Evolutionary conservation across 2,329 filamentous ascomycete genomes (phyloP).

Genomic region (Magnaporthales sp.): DNA sequence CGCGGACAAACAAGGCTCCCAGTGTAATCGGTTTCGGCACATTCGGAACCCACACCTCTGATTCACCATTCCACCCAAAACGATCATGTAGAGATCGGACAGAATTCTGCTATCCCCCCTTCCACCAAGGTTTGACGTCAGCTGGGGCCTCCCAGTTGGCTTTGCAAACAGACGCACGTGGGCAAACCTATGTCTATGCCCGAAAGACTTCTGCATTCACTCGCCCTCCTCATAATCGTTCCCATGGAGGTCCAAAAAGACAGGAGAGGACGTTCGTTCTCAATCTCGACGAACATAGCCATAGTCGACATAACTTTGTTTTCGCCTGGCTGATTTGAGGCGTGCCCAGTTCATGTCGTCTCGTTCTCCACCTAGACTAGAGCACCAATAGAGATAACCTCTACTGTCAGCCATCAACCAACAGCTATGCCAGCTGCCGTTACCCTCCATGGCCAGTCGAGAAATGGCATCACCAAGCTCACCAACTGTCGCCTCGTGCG

Average conservation of each 20-base stretch:
- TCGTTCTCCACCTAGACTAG: neutral
- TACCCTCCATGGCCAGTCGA: conserved; percentile 20
- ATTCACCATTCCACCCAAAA: neutral
- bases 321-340: neutral
- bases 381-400: neutral
- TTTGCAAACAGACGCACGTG: neutral
- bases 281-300: neutral
- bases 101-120: neutral
- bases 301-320: neutral
- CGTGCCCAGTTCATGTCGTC: neutral
- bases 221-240: neutral
- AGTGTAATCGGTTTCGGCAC: neutral
- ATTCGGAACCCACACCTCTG: neutral
- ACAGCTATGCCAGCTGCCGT: conserved; percentile 17
- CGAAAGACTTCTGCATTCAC: neutral
- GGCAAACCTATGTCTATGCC: neutral
- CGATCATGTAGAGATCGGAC: neutral
- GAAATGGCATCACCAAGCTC: conserved; percentile 68
- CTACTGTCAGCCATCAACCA: neutral
- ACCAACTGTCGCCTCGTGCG: conserved; percentile 78
- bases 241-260: neutral
- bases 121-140: neutral
- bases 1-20: neutral
- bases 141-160: neutral
- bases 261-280: neutral